Evolutionary conservation across 495 filamentous ascomycete genomes (phyloP).

Genomic region (Aspergillus nidulans): DNA sequence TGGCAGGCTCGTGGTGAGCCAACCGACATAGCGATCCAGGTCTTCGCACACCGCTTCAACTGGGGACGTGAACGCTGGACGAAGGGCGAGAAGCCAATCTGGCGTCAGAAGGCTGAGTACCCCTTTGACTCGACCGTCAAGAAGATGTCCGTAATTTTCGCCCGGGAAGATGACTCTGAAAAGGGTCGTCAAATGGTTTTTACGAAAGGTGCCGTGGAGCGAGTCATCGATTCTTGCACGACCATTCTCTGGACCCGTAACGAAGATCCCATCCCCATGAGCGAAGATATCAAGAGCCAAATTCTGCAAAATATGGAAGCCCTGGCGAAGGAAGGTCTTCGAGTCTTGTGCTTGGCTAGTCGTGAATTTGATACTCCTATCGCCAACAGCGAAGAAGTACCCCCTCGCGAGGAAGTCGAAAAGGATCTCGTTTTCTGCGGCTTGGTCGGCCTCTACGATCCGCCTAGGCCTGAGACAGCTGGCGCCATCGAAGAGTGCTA

Average conservation of each 20-base stretch:
- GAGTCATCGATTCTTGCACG: constrained; percentile 66
- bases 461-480: constrained; percentile 53
- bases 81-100: constrained; percentile 47
- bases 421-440: constrained; percentile 58
- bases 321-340: constrained; percentile 59
- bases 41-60: constrained; percentile 60
- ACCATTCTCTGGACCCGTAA: constrained; percentile 41
- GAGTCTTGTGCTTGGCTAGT: constrained; percentile 59
- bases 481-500: constrained; percentile 58
- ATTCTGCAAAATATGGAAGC: constrained; percentile 63
- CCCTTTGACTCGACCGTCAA: constrained; percentile 68
- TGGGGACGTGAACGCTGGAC: constrained; percentile 52
- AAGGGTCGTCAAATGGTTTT: constrained; percentile 48
- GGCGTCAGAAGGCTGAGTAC: constrained; percentile 56
- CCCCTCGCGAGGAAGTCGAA: constrained; percentile 56
- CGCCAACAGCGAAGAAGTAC: constrained; percentile 30
- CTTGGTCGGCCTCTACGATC: constrained; percentile 69
- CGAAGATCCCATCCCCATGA: constrained; percentile 32
- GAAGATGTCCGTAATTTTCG: constrained; percentile 63
- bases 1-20: constrained; percentile 65
- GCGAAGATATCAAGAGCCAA: constrained; percentile 37
- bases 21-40: constrained; percentile 68
- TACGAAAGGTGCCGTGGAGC: constrained; percentile 78
- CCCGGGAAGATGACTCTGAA: constrained; percentile 25
- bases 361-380: constrained; percentile 29